Percentiles rank a stretch among this genome's conserved stretches.
These are phyloP conservation scores for Zhuliangozyma blackwelliae DNA, from an alignment of 1,139 yeast species.

Conservation along the genomic window DNA sequence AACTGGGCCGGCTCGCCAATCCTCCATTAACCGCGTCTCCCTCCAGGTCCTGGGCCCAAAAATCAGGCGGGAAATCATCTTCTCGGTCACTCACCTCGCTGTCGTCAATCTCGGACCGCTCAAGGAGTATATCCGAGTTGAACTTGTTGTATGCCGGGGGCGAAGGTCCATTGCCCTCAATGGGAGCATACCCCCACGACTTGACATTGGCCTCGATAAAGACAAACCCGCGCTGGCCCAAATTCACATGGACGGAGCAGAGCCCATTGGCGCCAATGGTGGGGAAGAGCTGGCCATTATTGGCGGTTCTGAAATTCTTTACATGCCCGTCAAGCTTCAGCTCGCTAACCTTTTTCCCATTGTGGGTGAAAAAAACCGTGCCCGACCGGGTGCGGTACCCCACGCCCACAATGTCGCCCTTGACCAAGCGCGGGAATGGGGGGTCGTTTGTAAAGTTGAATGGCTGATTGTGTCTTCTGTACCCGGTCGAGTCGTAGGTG, in stretches of 20 bases:
- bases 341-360: slow-evolving; percentile 66
- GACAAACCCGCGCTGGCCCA: slow-evolving; percentile 57
- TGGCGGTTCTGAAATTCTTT: slow-evolving; percentile 36
- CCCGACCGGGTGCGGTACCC: slow-evolving; percentile 62
- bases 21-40: not conserved
- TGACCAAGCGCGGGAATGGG: slow-evolving; percentile 43
- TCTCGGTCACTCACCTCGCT: slow-evolving; percentile 43
- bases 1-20: slow-evolving; percentile 8
- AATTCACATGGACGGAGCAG: slow-evolving; percentile 51
- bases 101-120: slow-evolving; percentile 51
- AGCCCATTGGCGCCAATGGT: slow-evolving; percentile 50
- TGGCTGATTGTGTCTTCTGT: slow-evolving; percentile 49
- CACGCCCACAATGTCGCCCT: slow-evolving; percentile 66
- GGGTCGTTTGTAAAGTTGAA: slow-evolving; percentile 34
- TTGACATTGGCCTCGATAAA: slow-evolving; percentile 59
- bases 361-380: slow-evolving; percentile 63
- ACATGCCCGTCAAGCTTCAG: slow-evolving; percentile 68
- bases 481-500: slow-evolving; percentile 50
- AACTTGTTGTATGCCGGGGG: slow-evolving; percentile 58
- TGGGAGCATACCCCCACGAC: slow-evolving; percentile 63
- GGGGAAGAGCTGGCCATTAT: slow-evolving; percentile 45
- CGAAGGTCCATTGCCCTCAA: slow-evolving; percentile 59
- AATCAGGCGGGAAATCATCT: slow-evolving; percentile 54
- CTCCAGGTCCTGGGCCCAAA: slow-evolving; percentile 35
- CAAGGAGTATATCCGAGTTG: slow-evolving; percentile 50